These are phyloP conservation scores for Tulasnella sp. DNA, from an alignment of 768 basidiomycete genomes.

Conservation along the genomic window DNA sequence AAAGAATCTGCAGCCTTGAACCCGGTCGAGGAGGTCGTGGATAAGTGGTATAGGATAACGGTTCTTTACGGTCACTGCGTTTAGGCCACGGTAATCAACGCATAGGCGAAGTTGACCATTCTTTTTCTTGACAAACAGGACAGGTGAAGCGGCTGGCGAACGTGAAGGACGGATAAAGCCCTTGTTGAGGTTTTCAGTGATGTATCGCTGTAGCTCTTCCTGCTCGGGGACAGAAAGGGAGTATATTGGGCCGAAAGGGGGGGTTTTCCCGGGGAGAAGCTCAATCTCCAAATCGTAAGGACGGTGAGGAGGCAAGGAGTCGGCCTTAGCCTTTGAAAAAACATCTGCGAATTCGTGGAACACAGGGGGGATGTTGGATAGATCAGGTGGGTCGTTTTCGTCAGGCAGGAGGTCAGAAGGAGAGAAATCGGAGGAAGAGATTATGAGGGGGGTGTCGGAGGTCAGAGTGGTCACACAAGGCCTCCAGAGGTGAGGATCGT, in stretches of 20 bases:
- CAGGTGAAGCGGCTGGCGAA: constrained; percentile 19
- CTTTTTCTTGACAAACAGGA: constrained; percentile 23
- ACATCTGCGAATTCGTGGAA: not conserved
- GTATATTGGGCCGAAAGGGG: constrained; percentile 19
- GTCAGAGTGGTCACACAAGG: no score
- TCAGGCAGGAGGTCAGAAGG: no score
- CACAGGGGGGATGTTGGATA: not conserved
- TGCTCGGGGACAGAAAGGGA: constrained; percentile 19
- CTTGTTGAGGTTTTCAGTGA: constrained; percentile 21
- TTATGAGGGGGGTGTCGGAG: no score
- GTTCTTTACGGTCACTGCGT: constrained; percentile 24
- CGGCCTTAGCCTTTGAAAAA: not conserved
- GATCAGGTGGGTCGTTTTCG: no score
- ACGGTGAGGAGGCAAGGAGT: not conserved
- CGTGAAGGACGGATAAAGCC: constrained; percentile 17
- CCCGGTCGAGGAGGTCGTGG: constrained; percentile 17
- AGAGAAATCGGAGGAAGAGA: no score
- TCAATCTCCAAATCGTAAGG: constrained; percentile 1
- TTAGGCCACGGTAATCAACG: constrained; percentile 39
- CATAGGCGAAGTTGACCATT: constrained; percentile 19
- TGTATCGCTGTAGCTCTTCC: constrained; percentile 15
- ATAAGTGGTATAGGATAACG: constrained; percentile 20
- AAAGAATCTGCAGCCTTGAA: constrained; percentile 17
- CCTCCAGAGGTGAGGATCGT: no score
- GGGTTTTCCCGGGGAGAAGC: not conserved